phyloP scores from a whole-genome alignment of 73 alveolate genomes.

The Tetrahymena thermophila region DNA sequence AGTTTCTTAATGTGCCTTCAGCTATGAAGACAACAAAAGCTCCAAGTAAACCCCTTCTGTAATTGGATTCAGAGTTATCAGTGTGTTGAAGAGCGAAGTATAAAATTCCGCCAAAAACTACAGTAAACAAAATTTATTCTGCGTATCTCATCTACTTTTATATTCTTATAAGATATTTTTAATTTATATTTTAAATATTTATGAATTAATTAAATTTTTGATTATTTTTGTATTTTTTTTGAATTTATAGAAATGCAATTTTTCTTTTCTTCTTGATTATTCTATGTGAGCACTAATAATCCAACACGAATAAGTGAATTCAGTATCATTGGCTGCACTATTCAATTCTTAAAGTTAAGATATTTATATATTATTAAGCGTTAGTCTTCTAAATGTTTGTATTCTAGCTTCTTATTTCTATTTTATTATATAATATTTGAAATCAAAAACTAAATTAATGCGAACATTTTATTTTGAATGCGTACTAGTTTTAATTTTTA shows the following conservation, averaged over 20 bases:
- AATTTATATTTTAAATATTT: not conserved
- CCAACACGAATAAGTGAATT: not conserved
- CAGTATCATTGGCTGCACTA: not conserved
- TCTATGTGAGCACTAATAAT: not conserved
- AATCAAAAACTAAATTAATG: not conserved
- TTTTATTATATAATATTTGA: no score
- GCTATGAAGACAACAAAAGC: slow-evolving; percentile 36
- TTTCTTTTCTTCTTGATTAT: not conserved
- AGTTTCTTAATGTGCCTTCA: slow-evolving; percentile 37
- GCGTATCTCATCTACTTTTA: not conserved
- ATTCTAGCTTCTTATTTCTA: not conserved
- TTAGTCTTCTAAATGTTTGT: not conserved
- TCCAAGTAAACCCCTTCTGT: slow-evolving; percentile 22
- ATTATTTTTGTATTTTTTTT: not conserved
- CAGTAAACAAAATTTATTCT: not conserved
- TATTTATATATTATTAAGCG: not conserved
- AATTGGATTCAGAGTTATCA: not conserved
- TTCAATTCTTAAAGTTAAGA: not conserved
- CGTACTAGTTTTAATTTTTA: not conserved
- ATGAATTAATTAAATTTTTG: not conserved
- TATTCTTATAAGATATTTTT: not conserved
- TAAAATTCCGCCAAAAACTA: not conserved
- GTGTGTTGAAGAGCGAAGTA: not conserved
- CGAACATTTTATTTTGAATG: not conserved
- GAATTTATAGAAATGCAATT: not conserved